A percentile compares a stretch with the other conserved stretches of the same genome.
phyloP scores from a whole-genome alignment of 306 rosid species.

The Gillenia trifoliata region DNA sequence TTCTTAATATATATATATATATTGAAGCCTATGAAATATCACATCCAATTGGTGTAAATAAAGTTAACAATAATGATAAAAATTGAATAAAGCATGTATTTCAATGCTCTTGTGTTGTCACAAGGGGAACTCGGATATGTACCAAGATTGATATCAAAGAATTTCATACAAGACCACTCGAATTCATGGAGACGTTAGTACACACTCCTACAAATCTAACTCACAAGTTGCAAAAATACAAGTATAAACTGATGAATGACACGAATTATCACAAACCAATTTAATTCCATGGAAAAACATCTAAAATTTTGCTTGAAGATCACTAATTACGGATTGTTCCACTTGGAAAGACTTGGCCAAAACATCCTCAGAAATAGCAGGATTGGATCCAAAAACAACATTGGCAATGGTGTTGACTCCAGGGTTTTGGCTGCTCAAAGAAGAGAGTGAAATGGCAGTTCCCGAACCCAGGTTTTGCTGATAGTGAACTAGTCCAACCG shows the following conservation, averaged over 20 bases:
- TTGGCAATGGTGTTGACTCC: constrained; percentile 19
- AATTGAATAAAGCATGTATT: neutral
- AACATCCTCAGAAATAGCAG: constrained; percentile 6
- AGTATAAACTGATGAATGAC: neutral
- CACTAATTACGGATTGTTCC: constrained; percentile 9
- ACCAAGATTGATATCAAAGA: neutral
- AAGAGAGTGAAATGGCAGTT: constrained; percentile 12
- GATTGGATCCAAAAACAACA: constrained; percentile 16
- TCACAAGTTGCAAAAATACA: neutral
- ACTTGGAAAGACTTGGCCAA: constrained; percentile 21
- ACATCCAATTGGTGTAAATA: no score
- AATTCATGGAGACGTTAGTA: neutral
- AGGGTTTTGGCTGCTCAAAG: constrained; percentile 26
- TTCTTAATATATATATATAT: no score
- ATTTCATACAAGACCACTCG: neutral
- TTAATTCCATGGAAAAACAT: neutral
- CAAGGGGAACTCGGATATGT: neutral
- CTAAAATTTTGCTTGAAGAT: constrained; percentile 18
- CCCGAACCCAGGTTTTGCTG: constrained; percentile 19
- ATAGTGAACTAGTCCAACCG: constrained; percentile 14
- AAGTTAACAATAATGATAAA: neutral
- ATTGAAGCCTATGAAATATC: no score
- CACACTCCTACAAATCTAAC: neutral
- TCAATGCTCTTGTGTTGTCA: neutral
- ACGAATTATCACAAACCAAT: neutral